Evolutionary conservation across 345 rosid genomes (phyloP).

Genomic region (Dovyalis caffra): DNA sequence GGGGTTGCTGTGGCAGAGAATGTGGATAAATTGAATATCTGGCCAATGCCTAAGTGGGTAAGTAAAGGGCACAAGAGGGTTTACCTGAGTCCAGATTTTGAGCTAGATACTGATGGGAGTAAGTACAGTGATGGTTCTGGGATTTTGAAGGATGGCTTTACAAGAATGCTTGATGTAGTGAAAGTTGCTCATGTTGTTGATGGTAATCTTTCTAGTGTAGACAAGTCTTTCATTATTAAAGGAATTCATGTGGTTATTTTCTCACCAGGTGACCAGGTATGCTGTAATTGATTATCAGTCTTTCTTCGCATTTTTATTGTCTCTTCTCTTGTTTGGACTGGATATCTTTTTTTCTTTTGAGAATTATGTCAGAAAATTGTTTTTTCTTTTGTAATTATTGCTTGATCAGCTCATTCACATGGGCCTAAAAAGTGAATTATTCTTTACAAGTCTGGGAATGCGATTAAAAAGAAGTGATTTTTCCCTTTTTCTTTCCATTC

Average conservation of each 20-base stretch:
- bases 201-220: conserved; percentile 29
- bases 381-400: not conserved
- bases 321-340: no score
- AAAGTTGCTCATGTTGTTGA: conserved; percentile 39
- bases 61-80: conserved; percentile 40
- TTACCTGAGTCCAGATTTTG: conserved; percentile 36
- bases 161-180: conserved; percentile 46
- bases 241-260: conserved; percentile 44
- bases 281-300: not conserved
- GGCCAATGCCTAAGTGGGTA: conserved; percentile 29
- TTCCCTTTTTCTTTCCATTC: no score
- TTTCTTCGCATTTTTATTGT: no score
- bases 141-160: conserved; percentile 52
- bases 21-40: not conserved
- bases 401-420: not conserved
- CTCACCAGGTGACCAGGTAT: conserved; percentile 48
- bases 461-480: no score
- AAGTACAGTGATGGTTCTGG: conserved; percentile 39
- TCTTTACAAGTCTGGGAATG: no score
- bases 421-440: no score
- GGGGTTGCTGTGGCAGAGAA: not conserved
- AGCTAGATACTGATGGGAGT: conserved; percentile 31
- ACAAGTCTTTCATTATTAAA: conserved; percentile 34
- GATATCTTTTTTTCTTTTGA: no score
- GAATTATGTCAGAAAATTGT: not conserved